phyloP scores from a whole-genome alignment of 2,329 filamentous ascomycete species.

The Orbilia javanica region DNA sequence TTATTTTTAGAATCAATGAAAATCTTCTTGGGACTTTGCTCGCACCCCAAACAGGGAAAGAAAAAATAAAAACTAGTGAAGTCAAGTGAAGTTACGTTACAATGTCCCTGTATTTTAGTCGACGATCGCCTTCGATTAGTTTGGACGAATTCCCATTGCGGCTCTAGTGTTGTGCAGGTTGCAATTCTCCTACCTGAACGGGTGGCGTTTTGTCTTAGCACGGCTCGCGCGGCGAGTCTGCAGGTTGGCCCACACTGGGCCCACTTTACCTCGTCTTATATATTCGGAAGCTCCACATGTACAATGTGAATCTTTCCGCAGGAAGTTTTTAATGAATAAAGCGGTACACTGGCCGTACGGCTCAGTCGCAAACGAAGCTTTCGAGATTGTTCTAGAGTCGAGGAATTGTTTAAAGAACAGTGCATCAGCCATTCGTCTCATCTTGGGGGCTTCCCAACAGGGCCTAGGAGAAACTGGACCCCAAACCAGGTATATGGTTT shows the following conservation, averaged over 20 bases:
- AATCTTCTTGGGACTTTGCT: neutral
- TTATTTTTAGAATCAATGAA: slow-evolving; percentile 43
- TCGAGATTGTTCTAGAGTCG: no score
- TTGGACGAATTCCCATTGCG: slow-evolving; percentile 11
- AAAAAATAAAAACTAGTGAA: neutral
- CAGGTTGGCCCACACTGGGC: neutral
- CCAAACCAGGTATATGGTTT: no score
- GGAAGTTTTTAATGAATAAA: neutral
- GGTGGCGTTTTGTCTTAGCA: slow-evolving; percentile 43
- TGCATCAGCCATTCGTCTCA: no score
- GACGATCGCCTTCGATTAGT: slow-evolving; percentile 32
- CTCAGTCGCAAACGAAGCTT: neutral
- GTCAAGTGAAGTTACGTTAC: slow-evolving; percentile 33
- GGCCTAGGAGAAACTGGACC: no score
- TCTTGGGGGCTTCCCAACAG: no score
- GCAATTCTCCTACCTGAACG: slow-evolving; percentile 46
- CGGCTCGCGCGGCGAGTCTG: slow-evolving; percentile 14
- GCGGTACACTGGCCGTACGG: neutral
- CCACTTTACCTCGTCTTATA: neutral
- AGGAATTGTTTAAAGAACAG: no score
- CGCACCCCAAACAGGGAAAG: no score
- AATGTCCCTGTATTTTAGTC: slow-evolving; percentile 15
- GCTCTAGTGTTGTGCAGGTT: slow-evolving; percentile 19
- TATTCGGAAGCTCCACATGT: slow-evolving; percentile 36
- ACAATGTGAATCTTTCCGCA: slow-evolving; percentile 4